These are phyloP conservation scores for Exophiala aquamarina DNA, from an alignment of 2,329 filamentous ascomycete species.

Conservation along the genomic window DNA sequence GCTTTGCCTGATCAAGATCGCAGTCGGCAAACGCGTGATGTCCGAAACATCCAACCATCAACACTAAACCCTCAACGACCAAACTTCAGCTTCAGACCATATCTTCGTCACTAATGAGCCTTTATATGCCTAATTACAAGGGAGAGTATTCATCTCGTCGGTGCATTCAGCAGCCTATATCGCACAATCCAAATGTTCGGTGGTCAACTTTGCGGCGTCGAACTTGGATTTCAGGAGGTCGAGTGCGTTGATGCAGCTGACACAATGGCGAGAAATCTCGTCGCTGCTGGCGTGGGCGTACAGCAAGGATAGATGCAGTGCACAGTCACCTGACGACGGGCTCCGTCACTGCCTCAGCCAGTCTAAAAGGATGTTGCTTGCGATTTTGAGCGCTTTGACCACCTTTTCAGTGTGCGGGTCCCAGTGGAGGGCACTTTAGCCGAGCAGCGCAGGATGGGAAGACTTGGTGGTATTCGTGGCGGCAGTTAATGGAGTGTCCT, in stretches of 20 bases:
- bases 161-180: too few species aligned
- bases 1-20: too few species aligned
- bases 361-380: background rate
- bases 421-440: background rate
- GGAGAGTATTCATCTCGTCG: too few species aligned
- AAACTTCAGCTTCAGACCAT: too few species aligned
- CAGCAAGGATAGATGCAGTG: background rate
- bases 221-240: background rate
- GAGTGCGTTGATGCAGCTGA: slow-evolving; percentile 8
- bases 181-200: too few species aligned
- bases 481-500: background rate
- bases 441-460: background rate
- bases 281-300: slow-evolving; percentile 5
- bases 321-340: background rate
- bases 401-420: slow-evolving; percentile 2
- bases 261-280: slow-evolving; percentile 3
- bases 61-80: too few species aligned
- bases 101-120: too few species aligned
- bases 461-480: too few species aligned
- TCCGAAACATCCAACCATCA: too few species aligned
- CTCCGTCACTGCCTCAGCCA: background rate
- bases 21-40: too few species aligned
- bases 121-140: too few species aligned
- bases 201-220: too few species aligned
- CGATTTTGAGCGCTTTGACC: background rate